Conservation (phyloP, 2,329 filamentous ascomycete genomes). For the Chaetothyriales sp. region DNA sequence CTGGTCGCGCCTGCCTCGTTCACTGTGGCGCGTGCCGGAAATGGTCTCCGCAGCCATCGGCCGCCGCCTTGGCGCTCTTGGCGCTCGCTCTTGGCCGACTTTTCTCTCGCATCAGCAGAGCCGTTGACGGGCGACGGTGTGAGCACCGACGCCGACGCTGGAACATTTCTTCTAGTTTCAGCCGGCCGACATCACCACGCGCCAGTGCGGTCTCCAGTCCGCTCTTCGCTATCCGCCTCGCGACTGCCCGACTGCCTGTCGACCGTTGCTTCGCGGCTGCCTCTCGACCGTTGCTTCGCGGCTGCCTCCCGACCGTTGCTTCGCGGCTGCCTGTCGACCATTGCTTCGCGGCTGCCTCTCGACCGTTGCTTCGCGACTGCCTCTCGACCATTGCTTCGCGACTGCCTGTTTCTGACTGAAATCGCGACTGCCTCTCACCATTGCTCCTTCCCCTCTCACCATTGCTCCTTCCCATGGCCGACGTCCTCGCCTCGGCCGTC, state of each 20-base stretch:
- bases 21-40: neutral
- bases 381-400: too few species aligned
- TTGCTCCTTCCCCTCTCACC: too few species aligned
- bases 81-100: neutral
- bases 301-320: too few species aligned
- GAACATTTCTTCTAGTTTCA: slow-evolving; percentile 34
- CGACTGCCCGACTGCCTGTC: slow-evolving; percentile 51
- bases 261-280: too few species aligned
- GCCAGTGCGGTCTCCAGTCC: slow-evolving; percentile 59
- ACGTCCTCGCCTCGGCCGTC: slow-evolving; percentile 42
- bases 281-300: too few species aligned
- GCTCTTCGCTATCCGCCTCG: slow-evolving; percentile 66
- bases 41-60: neutral
- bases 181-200: slow-evolving; percentile 42
- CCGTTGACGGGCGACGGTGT: too few species aligned
- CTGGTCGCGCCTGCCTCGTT: neutral
- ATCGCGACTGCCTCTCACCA: too few species aligned
- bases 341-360: too few species aligned
- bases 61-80: too few species aligned
- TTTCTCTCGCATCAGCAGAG: neutral
- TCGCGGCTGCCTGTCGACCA: too few species aligned
- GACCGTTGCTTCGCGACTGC: too few species aligned
- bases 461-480: slow-evolving; percentile 23
- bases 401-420: too few species aligned
- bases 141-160: neutral